Evolutionary conservation across 2,329 filamentous ascomycete species (phyloP), one percentile per base, ranked within the genome.

Genomic region (Penicillium glabrum): DNA sequence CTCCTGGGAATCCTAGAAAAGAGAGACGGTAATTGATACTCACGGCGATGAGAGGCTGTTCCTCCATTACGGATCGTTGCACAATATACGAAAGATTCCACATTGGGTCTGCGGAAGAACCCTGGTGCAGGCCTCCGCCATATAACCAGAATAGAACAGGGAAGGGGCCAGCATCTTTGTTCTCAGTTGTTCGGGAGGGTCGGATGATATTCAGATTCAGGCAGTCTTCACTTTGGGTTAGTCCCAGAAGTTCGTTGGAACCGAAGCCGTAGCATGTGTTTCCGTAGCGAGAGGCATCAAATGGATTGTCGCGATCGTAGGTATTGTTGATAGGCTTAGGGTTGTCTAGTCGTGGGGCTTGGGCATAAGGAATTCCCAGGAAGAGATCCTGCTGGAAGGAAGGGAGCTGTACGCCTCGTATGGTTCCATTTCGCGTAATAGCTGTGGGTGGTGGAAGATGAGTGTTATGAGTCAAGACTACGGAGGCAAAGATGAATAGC

Each of bases 1-100:
- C 65, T 35, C 63, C 68, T 5, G 75, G 62, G 58, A 71, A 76
- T 21, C 73, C 74, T 31, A 68, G 74, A 16, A 65, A 71, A 10
- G 62, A 64, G 2, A 75, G 60, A 46, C 73, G 68, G 54, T 72
- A 69, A 43, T 68, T 68, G 44, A 65, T 57, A 7, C 54, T 51
- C 64, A 77, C 62, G 56, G 65, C 71, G 54, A 77, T 58, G 21
- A 75, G 70, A 24, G 70, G 71, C 51, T 68, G 21, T 21, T 49
- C 26, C 13, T 46, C 27, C 4, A 46, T 14, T 7, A 53, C 50
- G 1, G 57, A 59, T n/a, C 44, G 43, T 33, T 54, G 41, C 10
- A 59, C 54, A 13, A 59, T 45, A 33, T 27, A 57, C 16, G 57
- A 57, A 1, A 49, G 27, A 11, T 59, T 59, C 35, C 53, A 59